Conservation (phyloP, 176 grass and related monocot species). For the Musa schizocarpa region DNA sequence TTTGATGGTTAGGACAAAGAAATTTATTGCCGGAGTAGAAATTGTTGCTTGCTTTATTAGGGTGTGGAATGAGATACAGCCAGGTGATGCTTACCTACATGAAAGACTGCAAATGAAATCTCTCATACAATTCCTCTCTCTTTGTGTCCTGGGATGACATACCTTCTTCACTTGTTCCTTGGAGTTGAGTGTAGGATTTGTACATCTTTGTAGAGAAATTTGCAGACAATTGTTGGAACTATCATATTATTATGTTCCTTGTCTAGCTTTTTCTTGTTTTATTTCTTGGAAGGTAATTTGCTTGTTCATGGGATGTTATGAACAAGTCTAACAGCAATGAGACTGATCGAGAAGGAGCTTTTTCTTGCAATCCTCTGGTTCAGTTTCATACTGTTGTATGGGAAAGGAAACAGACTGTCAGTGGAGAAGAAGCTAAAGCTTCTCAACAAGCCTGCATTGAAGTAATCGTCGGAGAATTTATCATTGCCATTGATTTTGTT, state of each 20-base stretch:
- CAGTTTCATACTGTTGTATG: not conserved
- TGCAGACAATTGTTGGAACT: no score
- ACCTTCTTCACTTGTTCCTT: no score
- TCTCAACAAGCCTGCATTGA: constrained; percentile 6
- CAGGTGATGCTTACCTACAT: no score
- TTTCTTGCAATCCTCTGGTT: not conserved
- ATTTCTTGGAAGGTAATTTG: not conserved
- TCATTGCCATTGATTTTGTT: not conserved
- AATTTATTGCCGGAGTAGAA: not conserved
- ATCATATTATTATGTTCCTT: no score
- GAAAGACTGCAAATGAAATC: no score
- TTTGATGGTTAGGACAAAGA: not conserved
- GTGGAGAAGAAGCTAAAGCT: constrained; percentile 11
- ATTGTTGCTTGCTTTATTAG: no score
- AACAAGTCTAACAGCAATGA: not conserved
- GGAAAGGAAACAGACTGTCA: not conserved
- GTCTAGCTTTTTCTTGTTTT: not conserved
- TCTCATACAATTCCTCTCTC: no score
- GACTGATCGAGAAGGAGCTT: not conserved
- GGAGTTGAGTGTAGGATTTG: not conserved
- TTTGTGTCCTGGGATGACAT: no score
- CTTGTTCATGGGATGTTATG: not conserved
- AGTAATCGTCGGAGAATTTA: no score
- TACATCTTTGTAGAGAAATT: not conserved
- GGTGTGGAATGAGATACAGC: no score